These are phyloP conservation scores for Podospora australis DNA, from an alignment of 495 filamentous ascomycete genomes.

Conservation along the genomic window DNA sequence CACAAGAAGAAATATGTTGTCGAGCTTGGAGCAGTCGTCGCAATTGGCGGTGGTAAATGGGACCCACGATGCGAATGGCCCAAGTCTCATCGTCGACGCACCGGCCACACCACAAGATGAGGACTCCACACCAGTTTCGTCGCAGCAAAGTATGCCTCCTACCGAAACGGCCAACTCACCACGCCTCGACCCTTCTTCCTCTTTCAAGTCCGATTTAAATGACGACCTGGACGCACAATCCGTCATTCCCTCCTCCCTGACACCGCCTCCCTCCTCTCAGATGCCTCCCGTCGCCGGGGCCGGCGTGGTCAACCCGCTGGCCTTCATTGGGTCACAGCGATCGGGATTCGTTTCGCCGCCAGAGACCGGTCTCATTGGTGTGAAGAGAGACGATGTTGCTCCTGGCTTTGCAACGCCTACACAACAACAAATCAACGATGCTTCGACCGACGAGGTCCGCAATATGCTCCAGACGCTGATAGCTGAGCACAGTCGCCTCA, in stretches of 20 bases:
- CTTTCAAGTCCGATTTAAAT: constrained; percentile 34
- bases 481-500: constrained; percentile 56
- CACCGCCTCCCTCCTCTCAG: constrained; percentile 72
- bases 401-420: constrained; percentile 52
- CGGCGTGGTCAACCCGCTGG: constrained; percentile 28
- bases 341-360: constrained; percentile 49
- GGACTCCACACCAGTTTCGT: constrained; percentile 23
- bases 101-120: constrained; percentile 36
- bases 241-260: constrained; percentile 50
- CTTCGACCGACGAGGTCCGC: constrained; percentile 53
- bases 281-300: constrained; percentile 34
- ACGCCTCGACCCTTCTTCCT: constrained; percentile 25
- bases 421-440: constrained; percentile 57
- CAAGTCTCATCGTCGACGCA: constrained; percentile 17
- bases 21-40: constrained; percentile 18
- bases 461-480: constrained; percentile 44
- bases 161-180: constrained; percentile 40
- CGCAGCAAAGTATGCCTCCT: constrained; percentile 39
- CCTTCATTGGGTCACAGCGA: constrained; percentile 40
- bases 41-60: constrained; percentile 21
- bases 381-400: constrained; percentile 44
- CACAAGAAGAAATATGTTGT: constrained; percentile 11
- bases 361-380: constrained; percentile 44
- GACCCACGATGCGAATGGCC: constrained; percentile 23
- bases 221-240: constrained; percentile 30